Conservation (phyloP, 805 yeast species). For the Candida manassasensis region DNA sequence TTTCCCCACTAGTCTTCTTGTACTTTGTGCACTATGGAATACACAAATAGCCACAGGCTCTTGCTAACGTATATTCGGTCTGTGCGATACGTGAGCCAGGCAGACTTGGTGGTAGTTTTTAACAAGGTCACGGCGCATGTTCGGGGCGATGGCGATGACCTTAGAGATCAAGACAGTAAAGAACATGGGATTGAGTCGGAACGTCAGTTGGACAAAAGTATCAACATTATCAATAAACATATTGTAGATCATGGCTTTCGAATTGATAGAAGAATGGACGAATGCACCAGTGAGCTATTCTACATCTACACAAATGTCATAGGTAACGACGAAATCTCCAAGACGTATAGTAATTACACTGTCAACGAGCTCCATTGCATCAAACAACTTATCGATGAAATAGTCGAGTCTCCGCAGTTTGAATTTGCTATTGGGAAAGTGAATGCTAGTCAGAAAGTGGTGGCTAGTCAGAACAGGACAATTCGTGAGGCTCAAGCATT, state of each 20-base stretch:
- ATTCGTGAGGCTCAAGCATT: constrained; percentile 36
- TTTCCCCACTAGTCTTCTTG: neutral
- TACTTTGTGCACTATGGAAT: constrained; percentile 3
- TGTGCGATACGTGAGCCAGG: constrained; percentile 16
- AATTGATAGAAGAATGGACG: constrained; percentile 36
- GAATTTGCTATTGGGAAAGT: constrained; percentile 31
- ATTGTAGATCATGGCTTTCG: constrained; percentile 38
- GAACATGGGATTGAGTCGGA: neutral
- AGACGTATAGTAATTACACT: constrained; percentile 32
- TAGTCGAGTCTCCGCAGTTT: constrained; percentile 35
- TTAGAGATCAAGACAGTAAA: neutral
- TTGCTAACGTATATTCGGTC: constrained; percentile 29
- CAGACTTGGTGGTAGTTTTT: constrained; percentile 20
- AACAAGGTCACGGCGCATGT: constrained; percentile 11
- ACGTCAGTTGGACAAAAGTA: constrained; percentile 12
- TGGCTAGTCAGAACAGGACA: constrained; percentile 22
- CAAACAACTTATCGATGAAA: constrained; percentile 42
- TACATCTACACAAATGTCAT: constrained; percentile 40
- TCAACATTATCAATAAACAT: constrained; percentile 26
- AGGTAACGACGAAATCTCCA: constrained; percentile 33
- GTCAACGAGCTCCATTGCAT: constrained; percentile 38
- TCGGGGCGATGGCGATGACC: constrained; percentile 4
- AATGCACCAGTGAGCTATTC: constrained; percentile 23
- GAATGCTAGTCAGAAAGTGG: constrained; percentile 29
- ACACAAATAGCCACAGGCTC: constrained; percentile 14